Evolutionary conservation across 768 basidiomycete species (phyloP).

Genomic region (Leccinum uliginosum): DNA sequence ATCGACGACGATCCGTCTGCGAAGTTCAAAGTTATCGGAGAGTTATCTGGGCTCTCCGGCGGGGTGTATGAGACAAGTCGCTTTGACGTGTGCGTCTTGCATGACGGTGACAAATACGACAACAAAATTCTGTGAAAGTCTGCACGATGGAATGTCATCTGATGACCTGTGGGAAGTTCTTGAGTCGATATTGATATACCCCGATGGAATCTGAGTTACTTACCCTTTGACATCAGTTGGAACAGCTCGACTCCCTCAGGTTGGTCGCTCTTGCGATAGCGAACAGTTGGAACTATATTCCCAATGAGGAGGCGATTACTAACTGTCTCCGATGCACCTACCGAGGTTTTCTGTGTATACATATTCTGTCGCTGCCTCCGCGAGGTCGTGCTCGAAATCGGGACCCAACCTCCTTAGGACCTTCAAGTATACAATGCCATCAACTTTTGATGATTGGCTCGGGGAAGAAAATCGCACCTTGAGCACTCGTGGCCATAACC

Average conservation of each 20-base stretch:
- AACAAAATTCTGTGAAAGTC: conserved; percentile 63
- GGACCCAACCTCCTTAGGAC: conserved; percentile 21
- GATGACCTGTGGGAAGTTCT: conserved; percentile 35
- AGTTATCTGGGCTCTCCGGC: conserved; percentile 28
- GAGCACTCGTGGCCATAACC: conserved; percentile 36
- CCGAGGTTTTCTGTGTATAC: conserved; percentile 19
- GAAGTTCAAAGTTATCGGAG: conserved; percentile 47
- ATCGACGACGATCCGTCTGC: conserved; percentile 54
- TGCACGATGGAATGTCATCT: conserved; percentile 57
- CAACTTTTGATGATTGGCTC: not conserved
- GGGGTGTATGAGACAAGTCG: conserved; percentile 56
- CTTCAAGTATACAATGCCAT: conserved; percentile 6
- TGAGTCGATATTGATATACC: not conserved
- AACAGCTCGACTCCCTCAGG: conserved; percentile 50
- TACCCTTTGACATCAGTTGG: conserved; percentile 54
- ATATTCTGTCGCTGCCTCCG: conserved; percentile 18
- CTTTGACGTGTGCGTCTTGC: conserved; percentile 49
- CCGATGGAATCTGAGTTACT: conserved; percentile 27
- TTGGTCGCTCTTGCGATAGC: conserved; percentile 61
- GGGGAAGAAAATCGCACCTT: conserved; percentile 13
- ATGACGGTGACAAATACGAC: conserved; percentile 41
- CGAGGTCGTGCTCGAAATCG: conserved; percentile 14
- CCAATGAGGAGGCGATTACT: not conserved
- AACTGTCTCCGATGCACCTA: conserved; percentile 3
- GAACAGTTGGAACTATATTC: conserved; percentile 45